Percentiles rank a stretch among this genome's conserved stretches.
phyloP scores from a whole-genome alignment of 1,139 yeast species.

The Magnusiomyces tetraspermus region DNA sequence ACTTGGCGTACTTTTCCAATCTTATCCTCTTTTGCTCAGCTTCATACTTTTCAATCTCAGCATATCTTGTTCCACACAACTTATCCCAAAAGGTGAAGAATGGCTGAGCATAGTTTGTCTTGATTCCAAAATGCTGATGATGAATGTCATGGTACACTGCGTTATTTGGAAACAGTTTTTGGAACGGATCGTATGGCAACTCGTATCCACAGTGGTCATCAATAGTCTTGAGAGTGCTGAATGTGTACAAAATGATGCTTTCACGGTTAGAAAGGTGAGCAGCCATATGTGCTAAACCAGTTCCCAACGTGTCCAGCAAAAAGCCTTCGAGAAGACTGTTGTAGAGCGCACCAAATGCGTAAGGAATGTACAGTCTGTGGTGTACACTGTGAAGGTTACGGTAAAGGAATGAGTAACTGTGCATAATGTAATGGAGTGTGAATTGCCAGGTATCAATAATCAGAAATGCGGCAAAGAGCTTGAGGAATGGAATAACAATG shows the following conservation, averaged over 20 bases:
- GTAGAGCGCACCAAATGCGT: conserved; percentile 92
- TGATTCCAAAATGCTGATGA: conserved; percentile 93
- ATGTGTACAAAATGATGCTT: conserved; percentile 60
- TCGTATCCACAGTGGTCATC: conserved; percentile 98
- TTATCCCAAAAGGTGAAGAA: conserved; percentile 92
- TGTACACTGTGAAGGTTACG: conserved; percentile 84
- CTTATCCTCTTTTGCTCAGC: conserved; percentile 28
- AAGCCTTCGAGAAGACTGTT: conserved; percentile 93
- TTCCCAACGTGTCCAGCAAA: conserved; percentile 80
- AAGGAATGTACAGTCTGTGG: conserved; percentile 88
- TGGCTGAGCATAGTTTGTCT: conserved; percentile 92
- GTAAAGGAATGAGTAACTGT: conserved; percentile 65
- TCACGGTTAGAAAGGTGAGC: conserved; percentile 69
- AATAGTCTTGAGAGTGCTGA: conserved; percentile 90
- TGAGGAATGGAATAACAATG: conserved; percentile 40
- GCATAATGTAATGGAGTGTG: conserved; percentile 83
- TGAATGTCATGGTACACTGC: conserved; percentile 95
- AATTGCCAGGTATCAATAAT: conserved; percentile 94
- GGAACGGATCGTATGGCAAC: conserved; percentile 84
- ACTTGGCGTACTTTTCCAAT: conserved; percentile 19
- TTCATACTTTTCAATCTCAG: conserved; percentile 35
- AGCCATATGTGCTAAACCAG: conserved; percentile 67
- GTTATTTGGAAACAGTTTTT: conserved; percentile 82
- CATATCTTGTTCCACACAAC: conserved; percentile 59
- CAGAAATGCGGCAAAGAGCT: conserved; percentile 53